A percentile compares a stretch with the other conserved stretches of the same genome.
phyloP scores from a whole-genome alignment of 2,329 filamentous ascomycete species.

The Fusarium brachygibbosum region DNA sequence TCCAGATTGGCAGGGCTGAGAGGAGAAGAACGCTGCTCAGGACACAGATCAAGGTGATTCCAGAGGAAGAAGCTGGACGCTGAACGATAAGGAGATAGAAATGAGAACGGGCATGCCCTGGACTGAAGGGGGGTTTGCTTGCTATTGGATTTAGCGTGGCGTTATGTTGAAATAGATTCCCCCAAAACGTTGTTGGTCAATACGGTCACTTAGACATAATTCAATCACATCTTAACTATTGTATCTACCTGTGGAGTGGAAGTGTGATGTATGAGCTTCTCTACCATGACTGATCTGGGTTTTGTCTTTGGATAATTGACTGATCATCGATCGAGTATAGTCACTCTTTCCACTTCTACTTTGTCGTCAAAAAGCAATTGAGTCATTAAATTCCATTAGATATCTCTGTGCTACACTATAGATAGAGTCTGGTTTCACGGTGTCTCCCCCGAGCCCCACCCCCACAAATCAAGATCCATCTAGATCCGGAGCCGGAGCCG shows the following conservation, averaged over 20 bases:
- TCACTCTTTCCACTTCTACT: no score
- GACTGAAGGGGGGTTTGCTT: slow-evolving; percentile 4
- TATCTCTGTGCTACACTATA: background rate
- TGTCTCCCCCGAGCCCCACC: slow-evolving; percentile 33
- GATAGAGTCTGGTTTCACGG: background rate
- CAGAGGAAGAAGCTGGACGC: slow-evolving; percentile 41
- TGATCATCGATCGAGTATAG: background rate
- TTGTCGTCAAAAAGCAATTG: no score
- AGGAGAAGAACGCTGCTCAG: slow-evolving; percentile 54
- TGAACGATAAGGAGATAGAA: slow-evolving; percentile 5
- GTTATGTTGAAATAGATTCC: slow-evolving; percentile 33
- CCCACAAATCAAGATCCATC: slow-evolving; percentile 40
- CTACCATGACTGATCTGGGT: background rate
- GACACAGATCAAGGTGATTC: slow-evolving; percentile 55
- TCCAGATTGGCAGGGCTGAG: slow-evolving; percentile 49
- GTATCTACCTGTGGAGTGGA: background rate
- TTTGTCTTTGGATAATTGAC: background rate
- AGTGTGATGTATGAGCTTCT: background rate
- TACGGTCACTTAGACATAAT: slow-evolving; percentile 3
- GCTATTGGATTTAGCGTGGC: slow-evolving; percentile 40
- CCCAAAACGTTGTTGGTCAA: slow-evolving; percentile 17
- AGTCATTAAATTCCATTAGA: no score
- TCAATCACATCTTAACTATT: background rate
- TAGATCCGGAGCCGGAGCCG: slow-evolving; percentile 40
- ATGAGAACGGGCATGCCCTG: background rate